phyloP scores from a whole-genome alignment of 1,284 basidiomycete genomes.

The Pterulicium gracile region DNA sequence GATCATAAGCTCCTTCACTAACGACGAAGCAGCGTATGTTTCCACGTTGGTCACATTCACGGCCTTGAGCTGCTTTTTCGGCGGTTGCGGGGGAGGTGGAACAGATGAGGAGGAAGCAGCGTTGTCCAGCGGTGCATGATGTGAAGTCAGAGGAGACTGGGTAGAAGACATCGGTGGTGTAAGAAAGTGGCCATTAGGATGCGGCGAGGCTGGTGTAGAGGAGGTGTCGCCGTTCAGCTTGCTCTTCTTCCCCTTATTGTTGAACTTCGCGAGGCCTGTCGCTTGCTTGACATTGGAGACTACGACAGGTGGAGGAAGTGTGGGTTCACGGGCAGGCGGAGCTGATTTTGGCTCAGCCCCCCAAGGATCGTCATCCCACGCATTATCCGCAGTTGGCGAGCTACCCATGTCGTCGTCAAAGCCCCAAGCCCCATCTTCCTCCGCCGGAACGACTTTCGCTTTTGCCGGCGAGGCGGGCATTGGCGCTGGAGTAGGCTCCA shows the following conservation, averaged over 20 bases:
- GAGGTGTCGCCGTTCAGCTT: background rate
- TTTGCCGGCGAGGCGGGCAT: background rate
- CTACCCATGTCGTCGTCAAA: slow-evolving; percentile 19
- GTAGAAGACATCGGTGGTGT: slow-evolving; percentile 12
- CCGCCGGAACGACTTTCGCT: slow-evolving; percentile 7
- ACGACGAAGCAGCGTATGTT: slow-evolving; percentile 44
- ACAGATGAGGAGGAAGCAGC: slow-evolving; percentile 11
- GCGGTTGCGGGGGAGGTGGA: slow-evolving; percentile 12
- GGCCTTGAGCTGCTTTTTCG: slow-evolving; percentile 7
- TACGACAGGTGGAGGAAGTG: slow-evolving; percentile 20
- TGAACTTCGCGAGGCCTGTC: slow-evolving; percentile 45
- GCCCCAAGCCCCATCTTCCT: slow-evolving; percentile 24
- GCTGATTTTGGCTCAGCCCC: slow-evolving; percentile 25
- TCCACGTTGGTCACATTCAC: slow-evolving; percentile 21
- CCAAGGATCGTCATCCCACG: slow-evolving; percentile 47
- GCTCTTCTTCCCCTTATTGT: slow-evolving; percentile 35
- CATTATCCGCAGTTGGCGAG: slow-evolving; percentile 11
- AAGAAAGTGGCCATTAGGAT: slow-evolving; percentile 20
- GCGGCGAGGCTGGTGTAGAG: slow-evolving; percentile 15
- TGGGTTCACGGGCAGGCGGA: slow-evolving; percentile 12
- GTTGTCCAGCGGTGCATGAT: slow-evolving; percentile 7
- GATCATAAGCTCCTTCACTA: slow-evolving; percentile 44
- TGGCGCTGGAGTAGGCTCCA: background rate
- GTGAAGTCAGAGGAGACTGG: slow-evolving; percentile 9
- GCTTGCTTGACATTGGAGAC: slow-evolving; percentile 34